Base-by-base conservation (phyloP, 176 grass and related monocot genomes). In the Pharus latifolius region DNA sequence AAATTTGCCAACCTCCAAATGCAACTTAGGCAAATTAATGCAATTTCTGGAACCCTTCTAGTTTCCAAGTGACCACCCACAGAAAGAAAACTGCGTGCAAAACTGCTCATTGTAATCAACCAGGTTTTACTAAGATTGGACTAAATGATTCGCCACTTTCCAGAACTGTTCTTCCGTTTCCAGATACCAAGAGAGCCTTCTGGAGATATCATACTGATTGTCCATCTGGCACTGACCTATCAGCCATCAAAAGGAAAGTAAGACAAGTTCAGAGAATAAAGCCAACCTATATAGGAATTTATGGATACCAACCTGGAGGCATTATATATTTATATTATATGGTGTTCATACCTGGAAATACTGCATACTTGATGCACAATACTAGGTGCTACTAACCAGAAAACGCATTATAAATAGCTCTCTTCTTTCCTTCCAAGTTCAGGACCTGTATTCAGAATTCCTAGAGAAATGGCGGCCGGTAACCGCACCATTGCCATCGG, bases 401-500 rank as follows among this genome's bases (percentile, higher is more conserved):
- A 74, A 83, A 64, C 69, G 38, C 57, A 38, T 20, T 52, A 64
- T 18, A 74, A 19, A 65, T 56, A 76, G 40, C 58, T 19, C 12
- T 37, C 49, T 29, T 25, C 47, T 44, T 49, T 24, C 30, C 34
- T 77, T 3, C 23, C 61, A 76, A 32, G 20, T 60, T 69, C 62
- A 56, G 41, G 56, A 75, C 58, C 78, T 67, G n/a, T n/a, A n/a
- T n/a, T n/a, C n/a, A n/a, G n/a, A n/a, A n/a, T n/a, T n/a, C n/a
- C n/a, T n/a, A 30, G 31, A 14, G 6, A 7, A 62, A 73, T 82
- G 78, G 85, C 83, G 10, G 44, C 29, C 19, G 60, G 41, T 14
- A 75, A 75, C 33, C 75, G 75, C 33, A 86, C 73, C 20, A 59
- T 91, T 6, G 92, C 82, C 52, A 69, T 91, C 1, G 92, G 82